phyloP scores from a whole-genome alignment of 768 basidiomycete genomes.

The Clitopilus hobsonii region DNA sequence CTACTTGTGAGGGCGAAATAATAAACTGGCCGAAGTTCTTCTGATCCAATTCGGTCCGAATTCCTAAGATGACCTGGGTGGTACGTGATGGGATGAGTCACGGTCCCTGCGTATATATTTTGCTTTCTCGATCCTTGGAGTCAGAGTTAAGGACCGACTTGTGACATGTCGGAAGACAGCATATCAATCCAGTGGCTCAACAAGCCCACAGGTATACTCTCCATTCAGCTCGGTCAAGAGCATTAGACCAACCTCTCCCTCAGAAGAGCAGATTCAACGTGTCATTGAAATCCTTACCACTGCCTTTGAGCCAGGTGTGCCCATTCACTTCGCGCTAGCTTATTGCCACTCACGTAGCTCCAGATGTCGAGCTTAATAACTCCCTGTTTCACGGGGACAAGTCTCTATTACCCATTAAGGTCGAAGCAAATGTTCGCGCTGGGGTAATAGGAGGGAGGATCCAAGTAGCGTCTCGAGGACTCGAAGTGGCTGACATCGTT shows the following conservation, averaged over 20 bases:
- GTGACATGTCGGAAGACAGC: background rate
- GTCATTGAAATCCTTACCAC: background rate
- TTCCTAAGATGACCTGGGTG: no score
- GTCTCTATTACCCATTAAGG: constrained; percentile 9
- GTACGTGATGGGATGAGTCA: no score
- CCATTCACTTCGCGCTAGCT: no score
- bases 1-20: no score
- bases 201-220: background rate
- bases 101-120: no score
- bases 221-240: background rate
- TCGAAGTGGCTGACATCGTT: constrained; percentile 9
- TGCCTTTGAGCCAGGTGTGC: background rate
- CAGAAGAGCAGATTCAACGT: background rate
- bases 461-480: constrained; percentile 10
- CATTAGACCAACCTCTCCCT: background rate
- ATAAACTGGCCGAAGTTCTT: no score
- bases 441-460: constrained; percentile 13
- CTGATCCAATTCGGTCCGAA: no score
- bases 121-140: background rate
- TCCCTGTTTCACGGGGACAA: constrained; percentile 8
- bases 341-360: no score
- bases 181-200: background rate
- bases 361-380: background rate
- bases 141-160: background rate
- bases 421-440: constrained; percentile 11